Evolutionary conservation across 1,139 yeast genomes (phyloP), one percentile per base, ranked within the genome.

Genomic region (Candida glucosophila): DNA sequence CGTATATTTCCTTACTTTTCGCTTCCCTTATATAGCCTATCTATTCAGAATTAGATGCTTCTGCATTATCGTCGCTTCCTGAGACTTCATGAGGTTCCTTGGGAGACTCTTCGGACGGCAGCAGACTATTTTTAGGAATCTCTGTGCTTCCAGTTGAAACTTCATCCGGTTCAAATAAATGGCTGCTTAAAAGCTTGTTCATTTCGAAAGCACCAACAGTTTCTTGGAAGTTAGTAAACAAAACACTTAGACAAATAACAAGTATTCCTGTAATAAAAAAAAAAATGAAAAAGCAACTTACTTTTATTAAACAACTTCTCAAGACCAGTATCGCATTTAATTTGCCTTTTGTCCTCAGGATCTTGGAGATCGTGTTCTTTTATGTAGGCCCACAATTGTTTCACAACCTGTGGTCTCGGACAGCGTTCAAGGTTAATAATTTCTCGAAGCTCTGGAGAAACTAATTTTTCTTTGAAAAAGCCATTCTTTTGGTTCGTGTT

Each of bases 371-470:
- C 51, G 32, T 77, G 47, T 13, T 50, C 67, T 43, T 77, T 79
- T 36, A 83, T 80, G 46, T 83, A 75, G 8, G 61, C 69, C 95
- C 95, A 83, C 12, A 82, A 53, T 24, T 53, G 55, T 39, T 80
- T 79, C 17, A 80, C 88, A 15, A 78, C 77, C 43, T 77, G 78
- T 0, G 92, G 78, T 38, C 94, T 56, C 2, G 83, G 67, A 29
- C 68, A 44, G 29, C 51, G 42, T 4, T 47, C 48, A n/a, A 41
- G 50, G 0, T 60, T 72, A 6, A 60, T 39, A 6, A 81, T 49
- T 4, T 43, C 56, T 22, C 62, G 58, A 20, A 82, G 58, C 23
- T 65, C 67, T 4, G 65, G 59, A 13, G 81, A 72, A 17, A 79
- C 47, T 5, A 49, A 49, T 52, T 60, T 47, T 14, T 55, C 62